phyloP scores from a whole-genome alignment of 192 early-diverging fungal species.

The Rhizophagus sp. region DNA sequence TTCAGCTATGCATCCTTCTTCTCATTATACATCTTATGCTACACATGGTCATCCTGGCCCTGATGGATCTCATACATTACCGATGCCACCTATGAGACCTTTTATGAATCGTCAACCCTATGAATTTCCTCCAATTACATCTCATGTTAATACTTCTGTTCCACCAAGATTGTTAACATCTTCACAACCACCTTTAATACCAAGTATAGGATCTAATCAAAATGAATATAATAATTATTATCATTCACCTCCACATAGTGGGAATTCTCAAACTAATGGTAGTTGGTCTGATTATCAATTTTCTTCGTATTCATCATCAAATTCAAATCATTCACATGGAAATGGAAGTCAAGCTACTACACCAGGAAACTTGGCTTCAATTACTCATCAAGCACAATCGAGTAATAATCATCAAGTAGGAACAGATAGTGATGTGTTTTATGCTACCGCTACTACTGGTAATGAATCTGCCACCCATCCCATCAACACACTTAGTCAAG shows the following conservation, averaged over 20 bases:
- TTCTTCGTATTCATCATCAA: constrained; percentile 15
- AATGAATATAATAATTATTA: constrained; percentile 13
- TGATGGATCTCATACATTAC: constrained; percentile 10
- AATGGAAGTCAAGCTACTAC: not conserved
- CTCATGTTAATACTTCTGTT: constrained; percentile 1
- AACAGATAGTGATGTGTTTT: constrained; percentile 5
- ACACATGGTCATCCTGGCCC: not conserved
- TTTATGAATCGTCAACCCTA: constrained; percentile 12
- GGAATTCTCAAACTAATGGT: not conserved
- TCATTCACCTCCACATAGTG: not conserved
- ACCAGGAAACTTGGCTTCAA: not conserved
- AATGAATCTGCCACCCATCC: not conserved
- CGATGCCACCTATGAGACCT: not conserved
- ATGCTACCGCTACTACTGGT: not conserved
- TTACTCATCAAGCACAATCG: not conserved
- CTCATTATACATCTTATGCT: constrained; percentile 11
- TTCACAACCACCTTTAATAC: not conserved
- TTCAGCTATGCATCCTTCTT: not conserved
- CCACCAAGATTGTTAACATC: constrained; percentile 2
- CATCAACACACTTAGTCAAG: not conserved
- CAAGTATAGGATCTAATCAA: constrained; percentile 6
- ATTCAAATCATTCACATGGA: not conserved
- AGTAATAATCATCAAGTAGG: not conserved
- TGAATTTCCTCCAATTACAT: constrained; percentile 22
- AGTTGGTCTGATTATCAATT: not conserved